Conservation (phyloP, 2,329 filamentous ascomycete species). For the Aspergillus pseudoglaucus region DNA sequence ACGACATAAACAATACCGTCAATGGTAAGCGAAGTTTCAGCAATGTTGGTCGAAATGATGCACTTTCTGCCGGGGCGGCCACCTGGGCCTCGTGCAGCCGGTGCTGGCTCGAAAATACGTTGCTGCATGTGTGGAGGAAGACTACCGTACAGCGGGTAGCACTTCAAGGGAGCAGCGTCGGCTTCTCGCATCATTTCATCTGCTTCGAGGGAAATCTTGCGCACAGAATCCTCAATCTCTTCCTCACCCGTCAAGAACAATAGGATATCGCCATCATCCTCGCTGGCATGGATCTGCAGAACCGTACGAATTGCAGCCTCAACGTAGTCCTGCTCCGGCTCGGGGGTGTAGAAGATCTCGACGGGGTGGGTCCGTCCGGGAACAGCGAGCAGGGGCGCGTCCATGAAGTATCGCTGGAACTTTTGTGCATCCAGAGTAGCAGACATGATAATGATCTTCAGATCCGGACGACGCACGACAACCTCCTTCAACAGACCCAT, state of each 20-base stretch:
- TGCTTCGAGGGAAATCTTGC: conserved; percentile 83
- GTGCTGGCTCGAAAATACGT: conserved; percentile 87
- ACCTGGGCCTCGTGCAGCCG: conserved; percentile 62
- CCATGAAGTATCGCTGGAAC: conserved; percentile 94
- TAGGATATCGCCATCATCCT: conserved; percentile 85
- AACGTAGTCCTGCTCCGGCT: conserved; percentile 93
- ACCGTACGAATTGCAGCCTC: conserved; percentile 93
- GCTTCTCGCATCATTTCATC: conserved; percentile 90
- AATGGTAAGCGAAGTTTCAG: conserved; percentile 94
- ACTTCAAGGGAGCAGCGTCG: conserved; percentile 78
- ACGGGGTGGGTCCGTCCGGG: conserved; percentile 93
- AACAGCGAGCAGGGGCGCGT: conserved; percentile 86
- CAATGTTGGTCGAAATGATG: conserved; percentile 95
- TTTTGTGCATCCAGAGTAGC: conserved; percentile 96
- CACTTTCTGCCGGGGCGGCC: conserved; percentile 87
- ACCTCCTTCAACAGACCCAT: conserved; percentile 96
- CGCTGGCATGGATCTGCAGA: conserved; percentile 89
- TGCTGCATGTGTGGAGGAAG: conserved; percentile 91
- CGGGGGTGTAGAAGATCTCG: conserved; percentile 96
- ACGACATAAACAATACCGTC: conserved; percentile 99
- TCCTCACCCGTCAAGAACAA: conserved; percentile 96
- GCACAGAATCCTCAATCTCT: conserved; percentile 93
- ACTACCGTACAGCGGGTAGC: conserved; percentile 91
- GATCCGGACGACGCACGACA: conserved; percentile 69
- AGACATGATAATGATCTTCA: conserved; percentile 99